Evolutionary conservation across 2,329 filamentous ascomycete genomes (phyloP), one percentile per base, ranked within the genome.

Genomic region (Exophiala oligosperma): DNA sequence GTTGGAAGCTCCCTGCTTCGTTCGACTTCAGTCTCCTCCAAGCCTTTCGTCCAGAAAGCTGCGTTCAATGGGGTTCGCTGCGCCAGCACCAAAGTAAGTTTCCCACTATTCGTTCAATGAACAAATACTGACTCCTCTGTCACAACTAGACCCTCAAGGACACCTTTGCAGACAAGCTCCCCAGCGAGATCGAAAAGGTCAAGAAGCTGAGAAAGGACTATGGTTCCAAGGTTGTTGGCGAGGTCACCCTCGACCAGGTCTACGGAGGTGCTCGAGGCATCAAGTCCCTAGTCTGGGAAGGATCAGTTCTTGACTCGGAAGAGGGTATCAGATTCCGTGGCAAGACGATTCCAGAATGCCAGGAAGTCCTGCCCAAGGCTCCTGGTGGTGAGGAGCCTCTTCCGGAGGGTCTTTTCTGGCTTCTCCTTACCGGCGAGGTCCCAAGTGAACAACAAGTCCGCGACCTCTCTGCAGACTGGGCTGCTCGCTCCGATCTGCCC

Each of bases 281-380:
- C 82, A 99, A 97, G 87, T 89, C 88, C 70, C 88, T 99, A 63
- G 94, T 99, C 72, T 99, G 94, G 94, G 94, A 99, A 80, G 87
- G 93, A 71, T 99, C 94, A 72, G 94, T 99, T 71, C 89, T 99
- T 72, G 94, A 99, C 80, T 85, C 93, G 58, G 92, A 97, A 84
- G 94, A 99, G 85, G 94, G 94, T 81, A 99, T 99, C 79, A 91
- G 94, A 71, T 99, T 99, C 88, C 89, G 94, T 76, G 94, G 94
- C 82, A 94, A 93, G 86, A 99, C 94, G 68, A 99, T 99, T 72
- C 94, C 94, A 70, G 94, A 99, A 81, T 97, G 92, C 87, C 94
- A 97, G 84, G 82, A 97, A 79, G 81, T 96, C 71, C 91, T 99
- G 59, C 94, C 94, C 78, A 97, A 96, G 84, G 94, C 93, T 64